phyloP scores from a whole-genome alignment of 768 basidiomycete genomes.

The Tylopilus felleus region DNA sequence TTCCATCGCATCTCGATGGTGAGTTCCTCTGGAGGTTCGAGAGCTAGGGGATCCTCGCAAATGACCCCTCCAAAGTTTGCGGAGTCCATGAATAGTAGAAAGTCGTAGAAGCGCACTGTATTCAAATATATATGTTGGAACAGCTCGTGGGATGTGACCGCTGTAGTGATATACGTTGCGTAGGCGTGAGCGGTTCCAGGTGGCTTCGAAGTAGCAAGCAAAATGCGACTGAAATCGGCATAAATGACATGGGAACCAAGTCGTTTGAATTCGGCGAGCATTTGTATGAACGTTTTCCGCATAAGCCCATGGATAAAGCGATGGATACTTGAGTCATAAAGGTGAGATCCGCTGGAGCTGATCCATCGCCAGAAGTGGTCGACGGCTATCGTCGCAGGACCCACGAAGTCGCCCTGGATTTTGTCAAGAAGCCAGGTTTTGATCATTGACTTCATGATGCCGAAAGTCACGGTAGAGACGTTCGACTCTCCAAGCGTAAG shows the following conservation, averaged over 20 bases:
- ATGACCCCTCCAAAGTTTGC: conserved; percentile 89
- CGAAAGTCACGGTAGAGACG: conserved; percentile 83
- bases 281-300: conserved; percentile 96
- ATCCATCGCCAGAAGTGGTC: conserved; percentile 99
- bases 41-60: conserved; percentile 72
- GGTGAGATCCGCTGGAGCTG: conserved; percentile 74
- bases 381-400: conserved; percentile 66
- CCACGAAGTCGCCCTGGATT: conserved; percentile 61
- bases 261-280: conserved; percentile 94
- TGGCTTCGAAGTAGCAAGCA: conserved; percentile 93
- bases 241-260: conserved; percentile 91
- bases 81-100: conserved; percentile 91
- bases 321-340: conserved; percentile 92
- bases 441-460: conserved; percentile 81
- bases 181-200: conserved; percentile 95
- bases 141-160: conserved; percentile 90
- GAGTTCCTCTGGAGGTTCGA: conserved; percentile 66
- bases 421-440: conserved; percentile 90
- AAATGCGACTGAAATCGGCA: conserved; percentile 87
- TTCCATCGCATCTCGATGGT: conserved; percentile 89
- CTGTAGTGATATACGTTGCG: conserved; percentile 90
- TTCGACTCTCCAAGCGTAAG: conserved; percentile 87
- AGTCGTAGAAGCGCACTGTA: conserved; percentile 89
- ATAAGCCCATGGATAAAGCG: conserved; percentile 93
- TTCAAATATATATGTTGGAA: conserved; percentile 91